Percentiles rank a stretch among this genome's conserved stretches.
phyloP scores from a whole-genome alignment of 345 rosid genomes.

The Erucastrum elatum region DNA sequence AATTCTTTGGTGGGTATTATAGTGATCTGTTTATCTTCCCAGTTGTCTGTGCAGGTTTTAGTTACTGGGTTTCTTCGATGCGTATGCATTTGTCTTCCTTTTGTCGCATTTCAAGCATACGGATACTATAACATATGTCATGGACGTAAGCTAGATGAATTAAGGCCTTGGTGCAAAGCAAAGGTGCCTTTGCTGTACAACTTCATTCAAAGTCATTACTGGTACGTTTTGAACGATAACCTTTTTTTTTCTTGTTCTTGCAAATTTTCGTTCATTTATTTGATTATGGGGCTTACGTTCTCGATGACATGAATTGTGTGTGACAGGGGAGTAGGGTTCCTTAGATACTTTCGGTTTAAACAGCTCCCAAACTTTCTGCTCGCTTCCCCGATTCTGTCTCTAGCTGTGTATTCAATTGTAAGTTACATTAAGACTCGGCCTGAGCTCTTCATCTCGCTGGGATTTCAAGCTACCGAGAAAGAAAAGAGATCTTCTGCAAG shows the following conservation, averaged over 20 bases:
- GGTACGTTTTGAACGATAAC: constrained; percentile 47
- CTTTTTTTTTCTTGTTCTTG: constrained; percentile 16
- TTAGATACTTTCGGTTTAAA: constrained; percentile 79
- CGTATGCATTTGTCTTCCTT: constrained; percentile 63
- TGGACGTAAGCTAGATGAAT: constrained; percentile 52
- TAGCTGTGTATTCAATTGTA: constrained; percentile 64
- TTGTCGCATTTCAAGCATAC: constrained; percentile 78
- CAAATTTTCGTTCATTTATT: neutral
- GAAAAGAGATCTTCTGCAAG: constrained; percentile 44
- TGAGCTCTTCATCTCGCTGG: constrained; percentile 58
- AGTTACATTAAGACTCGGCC: constrained; percentile 56
- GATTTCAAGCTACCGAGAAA: constrained; percentile 55
- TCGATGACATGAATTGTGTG: constrained; percentile 13
- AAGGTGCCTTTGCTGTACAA: constrained; percentile 74
- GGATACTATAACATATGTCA: constrained; percentile 74
- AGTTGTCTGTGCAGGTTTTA: constrained; percentile 64
- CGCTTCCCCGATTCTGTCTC: constrained; percentile 78
- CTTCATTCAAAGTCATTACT: constrained; percentile 83
- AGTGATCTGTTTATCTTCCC: constrained; percentile 28
- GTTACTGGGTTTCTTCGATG: constrained; percentile 59
- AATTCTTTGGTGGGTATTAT: neutral
- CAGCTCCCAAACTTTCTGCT: constrained; percentile 96
- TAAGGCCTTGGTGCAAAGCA: constrained; percentile 88
- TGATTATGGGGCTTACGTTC: constrained; percentile 1
- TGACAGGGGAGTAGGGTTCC: constrained; percentile 88